Conservation (phyloP, 306 rosid species). For the Hylodesmum podocarpum region DNA sequence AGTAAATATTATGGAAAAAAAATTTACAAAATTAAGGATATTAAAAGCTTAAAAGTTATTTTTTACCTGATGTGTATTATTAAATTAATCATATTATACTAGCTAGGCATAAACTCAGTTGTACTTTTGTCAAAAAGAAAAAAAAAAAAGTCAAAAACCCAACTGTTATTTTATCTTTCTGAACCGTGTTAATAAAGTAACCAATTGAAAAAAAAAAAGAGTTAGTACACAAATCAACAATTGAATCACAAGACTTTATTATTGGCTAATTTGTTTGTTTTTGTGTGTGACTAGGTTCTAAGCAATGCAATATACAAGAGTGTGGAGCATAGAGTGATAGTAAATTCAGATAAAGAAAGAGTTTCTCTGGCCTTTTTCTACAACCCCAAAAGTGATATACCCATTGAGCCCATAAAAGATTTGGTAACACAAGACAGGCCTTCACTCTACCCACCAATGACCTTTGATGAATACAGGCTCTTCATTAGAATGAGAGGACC, state of each 20-base stretch:
- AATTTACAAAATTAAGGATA: background rate
- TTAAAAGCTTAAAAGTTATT: background rate
- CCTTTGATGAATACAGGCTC: slow-evolving; percentile 82
- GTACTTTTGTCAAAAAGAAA: background rate
- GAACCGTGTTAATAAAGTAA: background rate
- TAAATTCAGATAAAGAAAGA: slow-evolving; percentile 71
- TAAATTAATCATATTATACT: background rate
- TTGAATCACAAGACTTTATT: background rate
- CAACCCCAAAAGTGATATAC: slow-evolving; percentile 87
- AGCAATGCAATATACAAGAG: slow-evolving; percentile 86
- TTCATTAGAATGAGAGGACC: slow-evolving; percentile 89
- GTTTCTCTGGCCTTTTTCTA: slow-evolving; percentile 89
- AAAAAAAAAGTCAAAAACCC: background rate
- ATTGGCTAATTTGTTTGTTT: background rate
- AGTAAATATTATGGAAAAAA: background rate
- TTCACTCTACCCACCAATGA: slow-evolving; percentile 64
- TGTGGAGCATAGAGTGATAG: slow-evolving; percentile 91
- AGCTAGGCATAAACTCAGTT: background rate
- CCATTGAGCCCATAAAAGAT: slow-evolving; percentile 65
- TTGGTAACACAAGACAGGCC: slow-evolving; percentile 55
- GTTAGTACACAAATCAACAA: background rate
- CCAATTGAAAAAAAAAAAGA: background rate
- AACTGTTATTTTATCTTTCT: background rate
- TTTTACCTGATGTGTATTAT: background rate
- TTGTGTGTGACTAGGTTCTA: slow-evolving; percentile 50